A percentile compares a stretch with the other conserved stretches of the same genome.
phyloP scores from a whole-genome alignment of 805 yeast species.

The Candida pseudofarinosa region DNA sequence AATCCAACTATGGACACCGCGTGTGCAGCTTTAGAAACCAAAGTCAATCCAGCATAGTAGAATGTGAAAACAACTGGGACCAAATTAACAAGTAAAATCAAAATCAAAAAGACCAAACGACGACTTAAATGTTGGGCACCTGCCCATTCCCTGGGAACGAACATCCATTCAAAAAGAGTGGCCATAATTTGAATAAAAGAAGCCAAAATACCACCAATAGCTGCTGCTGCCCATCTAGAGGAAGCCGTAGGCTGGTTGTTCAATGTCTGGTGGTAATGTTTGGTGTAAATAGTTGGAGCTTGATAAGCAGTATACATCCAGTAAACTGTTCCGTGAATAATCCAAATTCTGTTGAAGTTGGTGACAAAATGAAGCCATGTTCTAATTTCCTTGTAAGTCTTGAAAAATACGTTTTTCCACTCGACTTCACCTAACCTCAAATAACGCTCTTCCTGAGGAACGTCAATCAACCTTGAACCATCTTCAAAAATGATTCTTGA shows the following conservation, averaged over 20 bases:
- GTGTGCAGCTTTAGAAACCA: slow-evolving; percentile 66
- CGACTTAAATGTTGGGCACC: slow-evolving; percentile 97
- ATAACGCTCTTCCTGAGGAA: slow-evolving; percentile 87
- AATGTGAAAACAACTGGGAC: slow-evolving; percentile 86
- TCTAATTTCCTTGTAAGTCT: slow-evolving; percentile 92
- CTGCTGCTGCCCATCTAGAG: slow-evolving; percentile 88
- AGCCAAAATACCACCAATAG: slow-evolving; percentile 90
- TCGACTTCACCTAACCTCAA: slow-evolving; percentile 84
- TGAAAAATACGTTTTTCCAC: slow-evolving; percentile 90
- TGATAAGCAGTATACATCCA: slow-evolving; percentile 96
- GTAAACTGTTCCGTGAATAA: slow-evolving; percentile 81
- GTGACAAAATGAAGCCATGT: slow-evolving; percentile 96
- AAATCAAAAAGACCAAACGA: slow-evolving; percentile 70
- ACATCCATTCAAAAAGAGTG: slow-evolving; percentile 88
- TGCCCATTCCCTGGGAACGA: slow-evolving; percentile 97
- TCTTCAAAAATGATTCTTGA: slow-evolving; percentile 88
- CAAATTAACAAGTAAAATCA: slow-evolving; percentile 66
- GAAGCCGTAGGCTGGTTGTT: slow-evolving; percentile 88
- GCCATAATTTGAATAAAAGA: slow-evolving; percentile 77
- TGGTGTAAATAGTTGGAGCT: slow-evolving; percentile 87
- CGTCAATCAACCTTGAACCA: slow-evolving; percentile 85
- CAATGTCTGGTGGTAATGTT: slow-evolving; percentile 74
- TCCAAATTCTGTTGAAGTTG: slow-evolving; percentile 98
- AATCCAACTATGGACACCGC: slow-evolving; percentile 83
- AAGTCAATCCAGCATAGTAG: slow-evolving; percentile 68